Evolutionary conservation across 768 basidiomycete species (phyloP).

Genomic region (Russula foetens): DNA sequence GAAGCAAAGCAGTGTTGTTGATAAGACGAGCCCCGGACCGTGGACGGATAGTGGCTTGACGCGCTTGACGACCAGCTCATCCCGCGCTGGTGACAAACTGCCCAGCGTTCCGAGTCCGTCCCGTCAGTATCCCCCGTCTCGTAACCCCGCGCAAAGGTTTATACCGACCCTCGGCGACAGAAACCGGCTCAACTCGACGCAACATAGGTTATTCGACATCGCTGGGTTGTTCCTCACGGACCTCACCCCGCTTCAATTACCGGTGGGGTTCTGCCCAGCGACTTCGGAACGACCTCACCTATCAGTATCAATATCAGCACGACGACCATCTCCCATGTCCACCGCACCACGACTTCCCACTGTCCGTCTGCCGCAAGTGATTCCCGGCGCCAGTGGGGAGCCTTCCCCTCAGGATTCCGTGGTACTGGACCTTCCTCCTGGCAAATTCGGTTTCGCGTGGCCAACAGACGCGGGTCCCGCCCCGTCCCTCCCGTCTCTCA

Average conservation of each 20-base stretch:
- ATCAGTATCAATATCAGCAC: neutral
- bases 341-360: conserved; percentile 33
- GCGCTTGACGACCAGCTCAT: conserved; percentile 6
- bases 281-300: conserved; percentile 1
- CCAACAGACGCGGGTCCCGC: conserved; percentile 38
- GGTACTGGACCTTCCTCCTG: conserved; percentile 38
- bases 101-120: neutral
- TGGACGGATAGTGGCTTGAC: neutral
- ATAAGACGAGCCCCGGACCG: neutral
- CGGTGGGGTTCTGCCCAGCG: conserved; percentile 1
- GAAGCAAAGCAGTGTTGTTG: neutral
- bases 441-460: conserved; percentile 56
- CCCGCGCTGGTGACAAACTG: conserved; percentile 9
- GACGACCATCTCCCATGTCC: conserved; percentile 23
- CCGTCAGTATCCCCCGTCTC: neutral
- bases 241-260: conserved; percentile 7
- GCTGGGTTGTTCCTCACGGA: conserved; percentile 3
- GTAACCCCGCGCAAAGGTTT: neutral
- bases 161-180: conserved; percentile 13
- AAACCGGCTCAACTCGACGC: conserved; percentile 1
- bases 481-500: conserved; percentile 30
- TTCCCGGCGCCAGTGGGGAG: conserved; percentile 36
- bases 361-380: conserved; percentile 41
- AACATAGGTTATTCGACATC: conserved; percentile 6
- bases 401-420: conserved; percentile 36